Conservation (phyloP, 805 yeast genomes). For the Starmerella scarabaei region DNA sequence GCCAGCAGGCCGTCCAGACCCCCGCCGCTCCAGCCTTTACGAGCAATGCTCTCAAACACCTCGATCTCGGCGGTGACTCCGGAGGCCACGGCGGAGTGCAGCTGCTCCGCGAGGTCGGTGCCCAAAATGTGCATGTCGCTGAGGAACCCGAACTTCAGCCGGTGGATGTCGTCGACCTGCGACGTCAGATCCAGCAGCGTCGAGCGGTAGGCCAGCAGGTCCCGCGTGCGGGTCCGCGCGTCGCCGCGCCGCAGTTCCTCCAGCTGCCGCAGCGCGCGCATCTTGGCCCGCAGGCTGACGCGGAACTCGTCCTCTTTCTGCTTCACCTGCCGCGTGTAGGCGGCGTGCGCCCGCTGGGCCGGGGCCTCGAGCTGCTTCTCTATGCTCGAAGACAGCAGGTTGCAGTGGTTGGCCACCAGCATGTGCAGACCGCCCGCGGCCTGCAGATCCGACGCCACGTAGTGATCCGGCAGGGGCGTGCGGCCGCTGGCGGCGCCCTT, state of each 20-base stretch:
- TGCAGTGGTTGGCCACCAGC: slow-evolving; percentile 64
- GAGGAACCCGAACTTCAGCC: slow-evolving; percentile 61
- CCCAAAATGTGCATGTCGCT: slow-evolving; percentile 49
- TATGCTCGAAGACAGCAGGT: slow-evolving; percentile 48
- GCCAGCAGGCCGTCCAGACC: slow-evolving; percentile 61
- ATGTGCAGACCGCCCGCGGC: slow-evolving; percentile 68
- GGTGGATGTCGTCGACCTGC: slow-evolving; percentile 68
- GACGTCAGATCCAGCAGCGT: slow-evolving; percentile 54
- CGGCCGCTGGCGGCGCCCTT: slow-evolving; percentile 34
- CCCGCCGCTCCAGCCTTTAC: slow-evolving; percentile 79
- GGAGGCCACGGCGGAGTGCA: slow-evolving; percentile 46
- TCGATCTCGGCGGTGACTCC: slow-evolving; percentile 70
- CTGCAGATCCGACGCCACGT: slow-evolving; percentile 46
- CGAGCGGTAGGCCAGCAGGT: slow-evolving; percentile 52
- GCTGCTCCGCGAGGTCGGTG: slow-evolving; percentile 44
- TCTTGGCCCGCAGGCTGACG: slow-evolving; percentile 38
- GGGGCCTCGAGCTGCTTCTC: slow-evolving; percentile 45
- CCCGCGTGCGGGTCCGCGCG: slow-evolving; percentile 47
- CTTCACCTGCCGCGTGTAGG: slow-evolving; percentile 34
- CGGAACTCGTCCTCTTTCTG: slow-evolving; percentile 44
- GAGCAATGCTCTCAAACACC: slow-evolving; percentile 64
- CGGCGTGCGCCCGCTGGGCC: slow-evolving; percentile 33
- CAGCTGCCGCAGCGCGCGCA: slow-evolving; percentile 40
- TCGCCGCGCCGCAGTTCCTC: slow-evolving; percentile 50
- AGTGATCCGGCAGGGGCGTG: slow-evolving; percentile 12